Conservation (phyloP, 805 yeast species). For the Candida glaebosa region DNA sequence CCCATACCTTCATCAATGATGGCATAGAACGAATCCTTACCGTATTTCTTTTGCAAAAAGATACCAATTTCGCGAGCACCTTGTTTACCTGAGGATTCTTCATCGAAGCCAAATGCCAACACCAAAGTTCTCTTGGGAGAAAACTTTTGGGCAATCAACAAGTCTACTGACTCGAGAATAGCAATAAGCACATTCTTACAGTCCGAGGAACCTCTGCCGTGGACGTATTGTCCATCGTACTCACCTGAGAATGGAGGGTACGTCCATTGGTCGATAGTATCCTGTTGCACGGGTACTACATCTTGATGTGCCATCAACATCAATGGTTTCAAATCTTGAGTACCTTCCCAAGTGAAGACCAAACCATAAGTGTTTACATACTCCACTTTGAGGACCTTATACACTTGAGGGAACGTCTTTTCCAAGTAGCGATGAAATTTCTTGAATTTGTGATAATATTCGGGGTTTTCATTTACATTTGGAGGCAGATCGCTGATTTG, state of each 20-base stretch:
- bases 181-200: constrained; percentile 70
- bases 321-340: constrained; percentile 56
- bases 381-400: constrained; percentile 46
- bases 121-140: constrained; percentile 59
- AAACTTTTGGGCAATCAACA: constrained; percentile 51
- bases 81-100: constrained; percentile 62
- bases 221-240: constrained; percentile 62
- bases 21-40: constrained; percentile 55
- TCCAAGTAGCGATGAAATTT: constrained; percentile 52
- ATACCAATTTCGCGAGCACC: constrained; percentile 56
- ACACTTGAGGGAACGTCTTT: constrained; percentile 51
- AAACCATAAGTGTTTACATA: constrained; percentile 62
- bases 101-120: constrained; percentile 74
- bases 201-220: constrained; percentile 80
- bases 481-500: constrained; percentile 53
- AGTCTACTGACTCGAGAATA: constrained; percentile 62
- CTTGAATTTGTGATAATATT: constrained; percentile 41
- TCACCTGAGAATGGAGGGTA: constrained; percentile 58
- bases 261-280: constrained; percentile 57
- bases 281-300: constrained; percentile 70
- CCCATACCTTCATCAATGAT: constrained; percentile 68
- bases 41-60: constrained; percentile 50
- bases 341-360: constrained; percentile 61
- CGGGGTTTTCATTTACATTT: constrained; percentile 50
- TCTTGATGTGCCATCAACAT: constrained; percentile 75